Evolutionary conservation across 768 basidiomycete species (phyloP), one percentile per base, ranked within the genome.

Genomic region (Polyporus arcularius): DNA sequence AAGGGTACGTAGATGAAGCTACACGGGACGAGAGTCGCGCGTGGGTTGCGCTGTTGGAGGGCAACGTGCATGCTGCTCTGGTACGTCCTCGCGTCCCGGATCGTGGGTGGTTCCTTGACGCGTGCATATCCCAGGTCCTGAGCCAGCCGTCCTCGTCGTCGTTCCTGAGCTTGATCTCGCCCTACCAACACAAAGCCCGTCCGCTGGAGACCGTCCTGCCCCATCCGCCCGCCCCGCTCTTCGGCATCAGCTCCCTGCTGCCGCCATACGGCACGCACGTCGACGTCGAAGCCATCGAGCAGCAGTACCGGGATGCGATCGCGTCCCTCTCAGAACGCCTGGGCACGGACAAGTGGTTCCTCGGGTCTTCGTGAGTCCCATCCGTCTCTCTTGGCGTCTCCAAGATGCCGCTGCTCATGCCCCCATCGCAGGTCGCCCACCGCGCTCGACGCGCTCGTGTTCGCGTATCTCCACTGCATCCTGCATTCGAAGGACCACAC

Each of bases 21-120:
- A 77, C 87, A 26, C 78, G 81, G 51, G 86, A 90, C 65, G 92
- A 94, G 71, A 89, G 89, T 65, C 81, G 85, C 45, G 92, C 92
- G 1, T 94, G 92, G 92, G 82, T 92, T 28, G 77, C 89, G 2
- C 79, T 94, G 35, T 82, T 94, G 42, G 90, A 94, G 71, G 86
- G 86, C 39, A 76, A 81, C 48, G 83, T 94, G 7, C 92, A 92
- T 70, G 87, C 89, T 64, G 88, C 89, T 12, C 71, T 94, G 74
- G 86, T 92, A 61, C 55, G 70, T 64, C 21, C 47, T 5, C 26
- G 12, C 4, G 4, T n/a, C 38, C 53, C 21, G n/a, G 2, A 9
- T 5, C 6, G 10, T 31, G 11, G 8, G 12, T 26, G 21, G 39
- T 28, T 53, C 40, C 47, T 26, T 9, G 38, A 10, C 32, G 39